phyloP scores from a whole-genome alignment of 2,329 filamentous ascomycete species.

The Epichloe glyceriae region DNA sequence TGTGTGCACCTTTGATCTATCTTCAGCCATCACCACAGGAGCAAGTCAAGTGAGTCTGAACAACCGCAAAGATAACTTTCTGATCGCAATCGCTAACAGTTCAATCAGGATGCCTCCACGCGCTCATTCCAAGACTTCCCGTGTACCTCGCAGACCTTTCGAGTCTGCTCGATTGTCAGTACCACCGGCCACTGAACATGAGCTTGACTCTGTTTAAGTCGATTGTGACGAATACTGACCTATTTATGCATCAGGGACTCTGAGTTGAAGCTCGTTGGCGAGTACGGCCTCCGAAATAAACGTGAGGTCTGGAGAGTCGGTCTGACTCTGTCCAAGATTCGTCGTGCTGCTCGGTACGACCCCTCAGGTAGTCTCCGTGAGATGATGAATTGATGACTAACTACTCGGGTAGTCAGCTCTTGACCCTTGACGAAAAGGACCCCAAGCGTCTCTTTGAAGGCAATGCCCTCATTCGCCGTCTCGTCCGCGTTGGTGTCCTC shows the following conservation, averaged over 20 bases:
- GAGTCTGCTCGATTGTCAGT: constrained; percentile 99
- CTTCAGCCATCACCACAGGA: constrained; percentile 24
- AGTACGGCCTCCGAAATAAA: constrained; percentile 99
- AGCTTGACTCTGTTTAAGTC: constrained; percentile 98
- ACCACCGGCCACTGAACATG: constrained; percentile 86
- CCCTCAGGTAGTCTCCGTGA: not conserved
- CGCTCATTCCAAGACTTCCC: constrained; percentile 98
- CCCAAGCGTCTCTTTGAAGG: constrained; percentile 99
- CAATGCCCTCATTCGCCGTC: constrained; percentile 99
- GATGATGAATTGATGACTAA: constrained; percentile 12
- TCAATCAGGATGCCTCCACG: constrained; percentile 27
- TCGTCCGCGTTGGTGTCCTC: constrained; percentile 98
- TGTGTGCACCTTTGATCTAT: constrained; percentile 18
- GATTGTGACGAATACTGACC: constrained; percentile 63
- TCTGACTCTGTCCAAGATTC: constrained; percentile 99
- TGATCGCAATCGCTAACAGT: constrained; percentile 12
- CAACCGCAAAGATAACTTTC: not conserved
- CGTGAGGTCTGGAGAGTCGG: constrained; percentile 99
- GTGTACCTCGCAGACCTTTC: constrained; percentile 95
- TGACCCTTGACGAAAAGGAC: constrained; percentile 99
- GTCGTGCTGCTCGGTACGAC: constrained; percentile 96
- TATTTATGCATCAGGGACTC: constrained; percentile 64
- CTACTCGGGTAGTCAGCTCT: constrained; percentile 64
- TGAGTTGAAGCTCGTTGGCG: constrained; percentile 98
- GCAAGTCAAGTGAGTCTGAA: constrained; percentile 26